Conservation (phyloP, 768 basidiomycete species). For the Trametopsis cervina region DNA sequence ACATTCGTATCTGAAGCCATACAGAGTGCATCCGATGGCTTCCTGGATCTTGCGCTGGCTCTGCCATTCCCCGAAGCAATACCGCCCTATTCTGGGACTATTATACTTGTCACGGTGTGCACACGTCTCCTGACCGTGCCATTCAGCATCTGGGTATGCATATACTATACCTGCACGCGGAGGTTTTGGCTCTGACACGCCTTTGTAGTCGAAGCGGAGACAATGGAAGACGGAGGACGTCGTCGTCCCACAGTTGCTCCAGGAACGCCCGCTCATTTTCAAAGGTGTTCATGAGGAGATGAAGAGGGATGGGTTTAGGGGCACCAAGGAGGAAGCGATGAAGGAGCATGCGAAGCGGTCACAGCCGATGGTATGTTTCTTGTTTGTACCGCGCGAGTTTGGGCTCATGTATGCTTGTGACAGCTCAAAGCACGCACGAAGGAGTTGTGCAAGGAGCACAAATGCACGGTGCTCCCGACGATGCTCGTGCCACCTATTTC, state of each 20-base stretch:
- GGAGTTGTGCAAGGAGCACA: conserved; percentile 52
- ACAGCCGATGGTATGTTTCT: conserved; percentile 37
- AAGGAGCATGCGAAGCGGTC: conserved; percentile 41
- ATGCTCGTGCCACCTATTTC: conserved; percentile 54
- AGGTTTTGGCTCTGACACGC: conserved; percentile 10
- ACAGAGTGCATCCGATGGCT: conserved; percentile 39
- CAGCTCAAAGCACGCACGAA: conserved; percentile 50
- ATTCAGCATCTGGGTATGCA: conserved; percentile 68
- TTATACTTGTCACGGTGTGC: conserved; percentile 59
- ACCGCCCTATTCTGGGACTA: conserved; percentile 69
- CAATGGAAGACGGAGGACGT: conserved; percentile 54
- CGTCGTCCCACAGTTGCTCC: conserved; percentile 49
- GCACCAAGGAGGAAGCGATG: conserved; percentile 45
- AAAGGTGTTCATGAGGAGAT: conserved; percentile 37
- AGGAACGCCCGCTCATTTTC: conserved; percentile 35
- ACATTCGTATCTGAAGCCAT: conserved; percentile 19
- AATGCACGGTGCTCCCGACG: conserved; percentile 49
- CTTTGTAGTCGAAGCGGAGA: conserved; percentile 49
- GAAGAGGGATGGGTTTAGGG: conserved; percentile 47
- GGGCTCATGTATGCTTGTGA: not conserved
- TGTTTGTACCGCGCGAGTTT: not conserved
- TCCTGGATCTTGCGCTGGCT: conserved; percentile 69
- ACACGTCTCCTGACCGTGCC: conserved; percentile 61
- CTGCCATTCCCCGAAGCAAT: conserved; percentile 64
- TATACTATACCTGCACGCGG: not conserved